These are phyloP conservation scores for Ophiostoma himal-ulmi DNA, from an alignment of 2,329 filamentous ascomycete species.

Conservation along the genomic window DNA sequence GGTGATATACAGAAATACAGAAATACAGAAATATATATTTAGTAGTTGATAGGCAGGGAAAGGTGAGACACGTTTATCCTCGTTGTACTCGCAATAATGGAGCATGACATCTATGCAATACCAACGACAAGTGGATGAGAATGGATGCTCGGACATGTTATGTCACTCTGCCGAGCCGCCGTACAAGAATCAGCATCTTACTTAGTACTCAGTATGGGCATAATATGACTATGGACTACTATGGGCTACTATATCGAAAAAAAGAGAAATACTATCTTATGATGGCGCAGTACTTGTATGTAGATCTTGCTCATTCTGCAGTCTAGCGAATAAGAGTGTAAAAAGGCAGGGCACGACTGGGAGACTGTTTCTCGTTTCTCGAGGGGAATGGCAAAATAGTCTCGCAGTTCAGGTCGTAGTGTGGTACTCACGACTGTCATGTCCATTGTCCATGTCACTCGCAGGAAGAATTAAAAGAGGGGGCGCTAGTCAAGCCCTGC, in stretches of 20 bases:
- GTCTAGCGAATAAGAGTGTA: slow-evolving; percentile 4
- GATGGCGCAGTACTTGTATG: slow-evolving; percentile 4
- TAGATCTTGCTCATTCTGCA: neutral
- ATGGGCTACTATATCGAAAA: slow-evolving; percentile 1
- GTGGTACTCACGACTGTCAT: neutral
- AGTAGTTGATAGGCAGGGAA: neutral
- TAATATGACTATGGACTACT: neutral
- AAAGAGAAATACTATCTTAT: neutral
- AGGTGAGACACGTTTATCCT: neutral
- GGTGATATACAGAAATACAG: neutral
- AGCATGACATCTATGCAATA: neutral
- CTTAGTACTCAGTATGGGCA: no score
- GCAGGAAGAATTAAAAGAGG: neutral
- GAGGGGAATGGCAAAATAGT: neutral
- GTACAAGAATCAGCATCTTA: neutral
- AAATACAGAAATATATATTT: neutral
- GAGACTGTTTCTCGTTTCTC: slow-evolving; percentile 5
- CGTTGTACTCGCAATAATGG: neutral
- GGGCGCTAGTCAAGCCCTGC: slow-evolving; percentile 13
- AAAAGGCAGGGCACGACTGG: neutral
- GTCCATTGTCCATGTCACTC: neutral
- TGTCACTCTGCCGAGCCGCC: neutral
- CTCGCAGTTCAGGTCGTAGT: neutral
- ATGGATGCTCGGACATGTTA: neutral
- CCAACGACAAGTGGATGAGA: neutral